These are phyloP conservation scores for Solanum stenotomum DNA, from an alignment of 257 asterid species.

Conservation along the genomic window DNA sequence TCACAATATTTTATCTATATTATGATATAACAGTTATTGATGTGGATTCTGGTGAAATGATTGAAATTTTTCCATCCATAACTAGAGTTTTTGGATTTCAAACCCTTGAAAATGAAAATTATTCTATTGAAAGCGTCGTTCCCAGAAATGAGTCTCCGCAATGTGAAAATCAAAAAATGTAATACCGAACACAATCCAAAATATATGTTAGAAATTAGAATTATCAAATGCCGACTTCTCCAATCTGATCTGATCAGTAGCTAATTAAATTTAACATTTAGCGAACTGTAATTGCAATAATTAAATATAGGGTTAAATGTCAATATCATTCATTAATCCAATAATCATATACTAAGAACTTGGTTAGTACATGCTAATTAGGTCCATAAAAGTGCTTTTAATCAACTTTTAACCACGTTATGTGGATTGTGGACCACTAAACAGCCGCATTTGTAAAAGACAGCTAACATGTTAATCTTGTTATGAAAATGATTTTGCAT, in stretches of 20 bases:
- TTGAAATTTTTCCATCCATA: background rate
- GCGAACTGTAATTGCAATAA: background rate
- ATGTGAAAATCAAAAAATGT: background rate
- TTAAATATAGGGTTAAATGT: background rate
- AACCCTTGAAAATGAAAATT: background rate
- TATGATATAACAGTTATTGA: background rate
- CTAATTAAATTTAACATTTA: background rate
- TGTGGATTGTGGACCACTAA: slow-evolving; percentile 7
- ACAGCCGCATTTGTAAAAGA: background rate
- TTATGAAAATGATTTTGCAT: background rate
- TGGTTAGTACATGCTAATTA: background rate
- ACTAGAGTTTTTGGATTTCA: background rate
- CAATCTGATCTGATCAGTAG: background rate
- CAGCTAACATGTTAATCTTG: slow-evolving; percentile 8
- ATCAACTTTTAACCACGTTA: slow-evolving; percentile 1
- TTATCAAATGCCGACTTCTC: background rate
- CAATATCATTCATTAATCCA: background rate
- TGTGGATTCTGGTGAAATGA: background rate
- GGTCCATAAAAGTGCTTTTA: background rate
- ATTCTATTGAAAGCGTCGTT: background rate
- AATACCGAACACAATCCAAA: background rate
- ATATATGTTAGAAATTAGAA: background rate
- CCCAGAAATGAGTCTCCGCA: fast-evolving
- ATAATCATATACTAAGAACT: background rate
- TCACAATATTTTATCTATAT: background rate